phyloP scores from a whole-genome alignment of 2,329 filamentous ascomycete species.

The Laburnicola sp. region DNA sequence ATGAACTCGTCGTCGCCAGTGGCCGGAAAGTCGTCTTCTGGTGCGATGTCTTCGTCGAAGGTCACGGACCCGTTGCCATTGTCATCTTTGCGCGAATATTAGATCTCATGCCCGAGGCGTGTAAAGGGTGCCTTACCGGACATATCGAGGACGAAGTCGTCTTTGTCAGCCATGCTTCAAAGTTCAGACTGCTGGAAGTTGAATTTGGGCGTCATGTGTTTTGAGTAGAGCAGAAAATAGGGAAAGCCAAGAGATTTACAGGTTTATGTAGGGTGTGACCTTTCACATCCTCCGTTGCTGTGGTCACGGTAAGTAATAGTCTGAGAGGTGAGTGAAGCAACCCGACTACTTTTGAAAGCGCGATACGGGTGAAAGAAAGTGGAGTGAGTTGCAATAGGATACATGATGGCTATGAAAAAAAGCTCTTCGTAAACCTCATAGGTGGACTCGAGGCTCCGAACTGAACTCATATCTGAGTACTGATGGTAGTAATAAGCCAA shows the following conservation, averaged over 20 bases:
- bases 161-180: constrained; percentile 18
- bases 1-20: not conserved
- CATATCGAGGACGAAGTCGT: constrained; percentile 16
- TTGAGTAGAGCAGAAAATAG: not conserved
- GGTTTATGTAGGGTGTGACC: not conserved
- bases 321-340: too few species aligned
- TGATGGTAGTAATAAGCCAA: too few species aligned
- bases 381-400: too few species aligned
- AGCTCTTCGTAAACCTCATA: too few species aligned
- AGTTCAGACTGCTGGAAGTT: not conserved
- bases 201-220: not conserved
- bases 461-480: too few species aligned
- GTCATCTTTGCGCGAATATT: not conserved
- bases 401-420: too few species aligned
- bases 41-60: not conserved
- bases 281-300: too few species aligned
- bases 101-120: not conserved
- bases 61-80: not conserved
- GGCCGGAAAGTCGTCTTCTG: not conserved
- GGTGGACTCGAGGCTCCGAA: too few species aligned
- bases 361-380: too few species aligned
- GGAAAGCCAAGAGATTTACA: too few species aligned
- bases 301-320: too few species aligned
- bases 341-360: too few species aligned
- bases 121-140: constrained; percentile 15